Percentiles rank a stretch among this genome's conserved stretches.
phyloP scores from a whole-genome alignment of 2,329 filamentous ascomycete species.

The Fusarium irregulare region DNA sequence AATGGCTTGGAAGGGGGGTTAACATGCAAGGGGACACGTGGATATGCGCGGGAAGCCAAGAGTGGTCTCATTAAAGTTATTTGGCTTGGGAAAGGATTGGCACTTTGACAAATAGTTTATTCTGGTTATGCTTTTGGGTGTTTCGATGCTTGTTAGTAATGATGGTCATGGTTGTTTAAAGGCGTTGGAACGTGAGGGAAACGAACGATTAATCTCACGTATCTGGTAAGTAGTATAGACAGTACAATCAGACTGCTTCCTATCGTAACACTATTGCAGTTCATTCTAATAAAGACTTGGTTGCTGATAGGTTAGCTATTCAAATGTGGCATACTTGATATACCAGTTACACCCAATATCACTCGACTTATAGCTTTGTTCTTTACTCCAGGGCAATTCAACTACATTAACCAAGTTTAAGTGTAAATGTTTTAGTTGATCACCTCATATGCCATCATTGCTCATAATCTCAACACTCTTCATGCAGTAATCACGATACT shows the following conservation, averaged over 20 bases:
- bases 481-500: conserved; percentile 8
- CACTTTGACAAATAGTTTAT: background rate
- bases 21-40: conserved; percentile 20
- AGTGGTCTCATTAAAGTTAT: conserved; percentile 27
- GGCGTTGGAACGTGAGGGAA: conserved; percentile 11
- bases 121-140: conserved; percentile 3
- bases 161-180: conserved; percentile 1
- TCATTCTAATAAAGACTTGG: background rate
- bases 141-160: conserved; percentile 12
- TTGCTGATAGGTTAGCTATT: background rate
- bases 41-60: conserved; percentile 22
- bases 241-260: background rate
- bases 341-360: background rate
- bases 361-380: background rate
- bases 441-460: conserved; percentile 1
- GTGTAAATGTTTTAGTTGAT: background rate
- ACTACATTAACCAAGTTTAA: background rate
- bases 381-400: background rate
- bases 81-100: background rate
- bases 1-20: background rate
- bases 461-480: background rate
- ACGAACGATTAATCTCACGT: background rate
- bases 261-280: background rate
- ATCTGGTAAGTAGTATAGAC: background rate
- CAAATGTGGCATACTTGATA: background rate